Evolutionary conservation across 148 eudicot species (phyloP).

Genomic region (Cornus kousa): DNA sequence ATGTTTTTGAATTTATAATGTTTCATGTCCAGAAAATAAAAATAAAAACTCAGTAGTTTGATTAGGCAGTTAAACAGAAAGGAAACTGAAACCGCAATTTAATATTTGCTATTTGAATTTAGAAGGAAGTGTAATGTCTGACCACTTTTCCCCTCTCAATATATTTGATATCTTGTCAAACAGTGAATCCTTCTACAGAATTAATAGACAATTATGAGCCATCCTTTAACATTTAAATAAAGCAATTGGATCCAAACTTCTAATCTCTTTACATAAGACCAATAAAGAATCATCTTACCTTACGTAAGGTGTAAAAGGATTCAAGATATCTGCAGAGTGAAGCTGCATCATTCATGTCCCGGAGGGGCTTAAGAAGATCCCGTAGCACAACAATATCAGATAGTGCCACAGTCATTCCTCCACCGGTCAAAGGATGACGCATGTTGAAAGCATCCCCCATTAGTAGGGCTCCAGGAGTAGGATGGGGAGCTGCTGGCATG

Average conservation of each 20-base stretch:
- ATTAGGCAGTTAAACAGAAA: neutral
- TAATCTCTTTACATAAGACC: neutral
- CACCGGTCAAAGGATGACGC: neutral
- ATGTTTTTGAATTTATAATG: neutral
- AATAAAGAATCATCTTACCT: constrained; percentile 25
- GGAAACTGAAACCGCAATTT: neutral
- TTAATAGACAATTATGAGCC: neutral
- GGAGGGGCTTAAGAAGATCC: neutral
- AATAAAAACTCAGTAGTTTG: neutral
- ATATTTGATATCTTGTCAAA: neutral
- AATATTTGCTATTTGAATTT: no score
- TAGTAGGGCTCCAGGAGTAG: neutral
- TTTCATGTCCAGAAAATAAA: neutral
- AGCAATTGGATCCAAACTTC: neutral
- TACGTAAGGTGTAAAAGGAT: neutral
- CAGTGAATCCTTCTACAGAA: neutral
- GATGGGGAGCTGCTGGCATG: neutral
- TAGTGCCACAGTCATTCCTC: constrained; percentile 3
- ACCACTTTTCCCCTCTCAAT: no score
- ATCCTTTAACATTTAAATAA: neutral
- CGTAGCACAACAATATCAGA: constrained; percentile 6
- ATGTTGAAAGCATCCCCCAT: constrained; percentile 9
- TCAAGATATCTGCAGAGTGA: neutral
- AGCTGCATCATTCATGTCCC: neutral
- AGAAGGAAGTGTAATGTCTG: no score